Conservation (phyloP, 208 protist species). For the Strigomonas culicis region DNA sequence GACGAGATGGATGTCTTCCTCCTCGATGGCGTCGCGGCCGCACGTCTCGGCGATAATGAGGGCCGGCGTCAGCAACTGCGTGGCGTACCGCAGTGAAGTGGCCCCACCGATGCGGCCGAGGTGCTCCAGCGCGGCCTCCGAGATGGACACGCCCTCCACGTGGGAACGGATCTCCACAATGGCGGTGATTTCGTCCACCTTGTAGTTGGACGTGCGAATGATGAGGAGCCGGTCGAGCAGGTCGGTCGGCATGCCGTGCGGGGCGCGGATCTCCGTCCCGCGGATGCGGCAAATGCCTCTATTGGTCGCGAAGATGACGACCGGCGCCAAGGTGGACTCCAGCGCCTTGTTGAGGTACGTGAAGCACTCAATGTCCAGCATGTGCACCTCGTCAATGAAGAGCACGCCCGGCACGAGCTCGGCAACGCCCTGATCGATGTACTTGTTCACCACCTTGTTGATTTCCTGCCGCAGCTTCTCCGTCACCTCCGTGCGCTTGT, state of each 20-base stretch:
- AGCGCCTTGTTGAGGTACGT: conserved; percentile 99
- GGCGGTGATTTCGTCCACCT: conserved; percentile 93
- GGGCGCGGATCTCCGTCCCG: conserved; percentile 97
- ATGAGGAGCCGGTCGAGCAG: conserved; percentile 99
- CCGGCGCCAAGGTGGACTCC: conserved; percentile 98
- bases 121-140: conserved; percentile 84
- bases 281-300: conserved; percentile 95
- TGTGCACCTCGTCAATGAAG: conserved; percentile 99
- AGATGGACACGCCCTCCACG: conserved; percentile 95
- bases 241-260: conserved; percentile 99
- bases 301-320: conserved; percentile 99
- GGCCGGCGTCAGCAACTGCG: conserved; percentile 98
- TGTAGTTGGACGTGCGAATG: conserved; percentile 97
- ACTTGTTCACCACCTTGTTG: conserved; percentile 99
- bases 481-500: conserved; percentile 99
- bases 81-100: conserved; percentile 96
- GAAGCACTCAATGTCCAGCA: conserved; percentile 99
- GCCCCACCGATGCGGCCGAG: conserved; percentile 92
- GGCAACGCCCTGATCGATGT: conserved; percentile 99
- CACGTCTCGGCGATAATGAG: conserved; percentile 95
- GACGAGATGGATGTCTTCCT: conserved; percentile 94
- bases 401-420: conserved; percentile 99
- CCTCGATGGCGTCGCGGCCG: conserved; percentile 86
- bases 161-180: conserved; percentile 95
- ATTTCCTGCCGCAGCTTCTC: conserved; percentile 99